A percentile compares a stretch with the other conserved stretches of the same genome.
phyloP scores from a whole-genome alignment of 2,329 filamentous ascomycete genomes.

The Ophiocordyceps camponoti-rufipedis region DNA sequence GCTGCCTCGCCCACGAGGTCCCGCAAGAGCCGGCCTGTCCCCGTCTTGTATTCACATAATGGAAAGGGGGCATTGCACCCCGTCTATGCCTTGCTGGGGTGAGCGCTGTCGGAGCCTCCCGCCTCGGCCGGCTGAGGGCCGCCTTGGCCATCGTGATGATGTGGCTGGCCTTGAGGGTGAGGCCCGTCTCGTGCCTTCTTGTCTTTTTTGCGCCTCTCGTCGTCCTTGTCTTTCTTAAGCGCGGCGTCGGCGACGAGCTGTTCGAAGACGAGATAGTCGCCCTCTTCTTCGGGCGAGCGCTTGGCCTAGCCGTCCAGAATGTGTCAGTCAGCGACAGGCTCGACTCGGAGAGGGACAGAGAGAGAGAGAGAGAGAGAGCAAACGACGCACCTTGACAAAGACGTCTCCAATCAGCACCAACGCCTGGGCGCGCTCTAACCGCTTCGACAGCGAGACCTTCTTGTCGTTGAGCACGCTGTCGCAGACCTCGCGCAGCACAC shows the following conservation, averaged over 20 bases:
- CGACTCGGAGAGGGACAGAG: too few species aligned
- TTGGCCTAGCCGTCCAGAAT: constrained; percentile 39
- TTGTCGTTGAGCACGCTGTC: constrained; percentile 68
- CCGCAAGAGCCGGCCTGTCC: too few species aligned
- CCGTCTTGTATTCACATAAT: not conserved
- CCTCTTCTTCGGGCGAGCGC: constrained; percentile 86
- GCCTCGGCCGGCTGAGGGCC: not conserved
- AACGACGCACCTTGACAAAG: constrained; percentile 54
- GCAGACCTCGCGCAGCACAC: constrained; percentile 85
- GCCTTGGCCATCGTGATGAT: not conserved
- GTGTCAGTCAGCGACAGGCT: not conserved
- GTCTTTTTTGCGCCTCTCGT: constrained; percentile 45
- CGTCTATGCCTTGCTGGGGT: constrained; percentile 2
- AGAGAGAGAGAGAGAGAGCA: too few species aligned
- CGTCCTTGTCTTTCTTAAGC: constrained; percentile 82
- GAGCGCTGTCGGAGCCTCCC: not conserved
- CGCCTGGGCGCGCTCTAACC: constrained; percentile 79
- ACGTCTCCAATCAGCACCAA: constrained; percentile 78
- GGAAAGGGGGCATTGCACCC: too few species aligned
- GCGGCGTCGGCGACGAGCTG: constrained; percentile 93
- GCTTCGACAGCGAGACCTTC: constrained; percentile 65
- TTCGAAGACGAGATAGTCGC: constrained; percentile 97
- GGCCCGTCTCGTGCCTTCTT: constrained; percentile 20
- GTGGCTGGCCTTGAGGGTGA: not conserved
- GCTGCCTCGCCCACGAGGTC: not conserved